Base-by-base conservation (phyloP, 306 rosid genomes). In the Cucurbita argyrosperma region DNA sequence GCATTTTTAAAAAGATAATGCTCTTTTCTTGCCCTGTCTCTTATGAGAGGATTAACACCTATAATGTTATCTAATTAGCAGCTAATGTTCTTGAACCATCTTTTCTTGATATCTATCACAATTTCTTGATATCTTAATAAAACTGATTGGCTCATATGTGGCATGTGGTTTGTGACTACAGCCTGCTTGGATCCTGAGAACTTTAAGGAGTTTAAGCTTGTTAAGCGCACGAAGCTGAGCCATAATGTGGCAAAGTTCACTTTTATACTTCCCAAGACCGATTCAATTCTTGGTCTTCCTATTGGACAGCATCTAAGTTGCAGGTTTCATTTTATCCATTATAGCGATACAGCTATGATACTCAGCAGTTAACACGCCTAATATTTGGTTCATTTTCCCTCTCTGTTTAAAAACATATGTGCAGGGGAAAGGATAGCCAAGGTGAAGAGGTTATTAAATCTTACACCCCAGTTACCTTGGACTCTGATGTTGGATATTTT, bases 281-380 rank as follows among this genome's bases (percentile, higher is more conserved):
- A 92, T 74, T 84, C 97, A 65, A 87, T 87, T 73, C 82, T 93
- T 83, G 98, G 98, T 43, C 98, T 93, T 81, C 98, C 98, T 68
- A 93, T 93, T 77, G 98, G 98, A 76, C 97, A 93, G 46, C 98
- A 90, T 81, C 86, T 93, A 81, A 90, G 97, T 84, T 93, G 98
- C 96, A 93, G 89, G 98, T 93, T 81, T 71, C 15, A 54, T 77
- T 84, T 50, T 57, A 82, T 43, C 63, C 23, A 43, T 65, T 53
- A 14, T 62, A 18, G 10, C 47, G 3, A n/a, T 40, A 6, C 26
- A 54, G 59, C 12, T 54, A 54, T n/a, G 19, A 54, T 54, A 54
- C 46, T 43, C 7, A 7, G 46, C 45, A 19, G 30, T 26, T 26
- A 26, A 26, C 26, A 26, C 26, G 1, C 26, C 26, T 60, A 35